phyloP scores from a whole-genome alignment of 768 basidiomycete genomes.

The Boletus tylopilopsis region DNA sequence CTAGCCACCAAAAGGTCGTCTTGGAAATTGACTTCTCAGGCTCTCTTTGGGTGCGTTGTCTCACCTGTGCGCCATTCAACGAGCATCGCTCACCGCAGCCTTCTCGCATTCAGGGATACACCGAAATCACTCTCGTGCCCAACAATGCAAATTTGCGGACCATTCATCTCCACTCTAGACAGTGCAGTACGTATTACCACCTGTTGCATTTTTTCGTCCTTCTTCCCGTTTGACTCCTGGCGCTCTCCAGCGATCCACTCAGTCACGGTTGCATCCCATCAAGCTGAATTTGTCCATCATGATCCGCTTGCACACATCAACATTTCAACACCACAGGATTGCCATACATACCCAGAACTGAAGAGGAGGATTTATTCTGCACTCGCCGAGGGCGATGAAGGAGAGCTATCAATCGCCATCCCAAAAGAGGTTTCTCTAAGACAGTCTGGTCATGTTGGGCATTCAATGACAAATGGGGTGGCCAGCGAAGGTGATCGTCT shows the following conservation, averaged over 20 bases:
- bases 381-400: constrained; percentile 87
- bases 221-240: constrained; percentile 21
- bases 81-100: constrained; percentile 20
- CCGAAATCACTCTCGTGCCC: constrained; percentile 87
- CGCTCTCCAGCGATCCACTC: constrained; percentile 57
- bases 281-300: constrained; percentile 73
- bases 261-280: constrained; percentile 67
- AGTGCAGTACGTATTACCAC: constrained; percentile 62
- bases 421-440: constrained; percentile 67
- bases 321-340: constrained; percentile 68
- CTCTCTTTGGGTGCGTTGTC: constrained; percentile 64
- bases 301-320: constrained; percentile 69
- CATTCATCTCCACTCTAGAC: constrained; percentile 83
- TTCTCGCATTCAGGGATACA: constrained; percentile 65
- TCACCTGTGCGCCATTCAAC: constrained; percentile 19
- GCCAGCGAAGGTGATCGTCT: constrained; percentile 53
- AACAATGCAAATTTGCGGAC: constrained; percentile 74
- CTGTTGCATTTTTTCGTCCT: constrained; percentile 7
- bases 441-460: constrained; percentile 48
- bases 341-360: constrained; percentile 87
- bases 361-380: constrained; percentile 92
- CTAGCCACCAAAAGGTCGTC: constrained; percentile 95
- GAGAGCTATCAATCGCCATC: constrained; percentile 88
- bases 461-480: constrained; percentile 36
- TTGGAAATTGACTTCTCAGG: constrained; percentile 93